Percentiles rank a stretch among this genome's conserved stretches.
Conservation (phyloP, 2,329 filamentous ascomycete genomes). For the Cladosporium halotolerans region DNA sequence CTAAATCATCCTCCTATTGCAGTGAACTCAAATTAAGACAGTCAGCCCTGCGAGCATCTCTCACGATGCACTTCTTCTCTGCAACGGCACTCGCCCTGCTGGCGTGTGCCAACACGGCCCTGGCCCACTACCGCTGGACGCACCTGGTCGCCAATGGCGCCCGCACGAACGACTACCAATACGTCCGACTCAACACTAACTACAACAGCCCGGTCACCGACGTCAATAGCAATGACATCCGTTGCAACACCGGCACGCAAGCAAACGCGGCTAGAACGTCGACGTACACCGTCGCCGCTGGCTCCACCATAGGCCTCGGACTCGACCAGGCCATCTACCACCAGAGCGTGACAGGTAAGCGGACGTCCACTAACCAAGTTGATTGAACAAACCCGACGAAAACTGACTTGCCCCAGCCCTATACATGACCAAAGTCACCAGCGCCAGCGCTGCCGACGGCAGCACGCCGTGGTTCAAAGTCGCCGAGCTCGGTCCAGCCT, state of each 20-base stretch:
- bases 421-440: slow-evolving; percentile 31
- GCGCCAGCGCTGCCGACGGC: slow-evolving; percentile 37
- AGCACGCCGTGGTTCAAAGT: slow-evolving; percentile 47
- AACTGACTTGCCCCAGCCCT: slow-evolving; percentile 44
- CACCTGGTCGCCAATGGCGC: slow-evolving; percentile 39
- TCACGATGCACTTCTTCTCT: neutral
- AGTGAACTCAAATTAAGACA: neutral
- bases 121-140: slow-evolving; percentile 32
- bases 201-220: slow-evolving; percentile 48
- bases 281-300: slow-evolving; percentile 22
- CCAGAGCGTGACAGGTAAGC: slow-evolving; percentile 6
- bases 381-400: neutral
- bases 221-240: slow-evolving; percentile 43
- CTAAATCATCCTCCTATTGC: too few relatives aligned
- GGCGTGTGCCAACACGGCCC: slow-evolving; percentile 11
- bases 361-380: neutral
- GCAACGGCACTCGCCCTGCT: slow-evolving; percentile 1
- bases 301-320: slow-evolving; percentile 17
- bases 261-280: slow-evolving; percentile 26
- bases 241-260: slow-evolving; percentile 37
- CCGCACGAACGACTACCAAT: slow-evolving; percentile 38
- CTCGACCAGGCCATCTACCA: slow-evolving; percentile 8
- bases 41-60: neutral
- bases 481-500: slow-evolving; percentile 26
- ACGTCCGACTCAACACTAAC: slow-evolving; percentile 39